These are phyloP conservation scores for Cynanchum wilfordii DNA, from an alignment of 257 asterid species.

Conservation along the genomic window DNA sequence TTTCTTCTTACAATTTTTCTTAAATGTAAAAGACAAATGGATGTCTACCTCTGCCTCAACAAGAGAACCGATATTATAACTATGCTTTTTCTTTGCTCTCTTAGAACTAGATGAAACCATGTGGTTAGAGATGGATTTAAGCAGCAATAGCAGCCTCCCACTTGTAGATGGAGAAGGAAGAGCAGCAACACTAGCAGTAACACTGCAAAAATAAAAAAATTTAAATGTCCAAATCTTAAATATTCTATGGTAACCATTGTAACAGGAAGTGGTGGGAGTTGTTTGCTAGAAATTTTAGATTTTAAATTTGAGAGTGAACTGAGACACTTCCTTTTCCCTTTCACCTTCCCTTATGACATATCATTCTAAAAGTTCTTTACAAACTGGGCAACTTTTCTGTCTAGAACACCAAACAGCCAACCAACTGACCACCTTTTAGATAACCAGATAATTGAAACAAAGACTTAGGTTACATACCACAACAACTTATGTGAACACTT, in stretches of 20 bases:
- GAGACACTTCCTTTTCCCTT: background rate
- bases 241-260: background rate
- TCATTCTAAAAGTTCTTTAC: too few species aligned
- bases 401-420: background rate
- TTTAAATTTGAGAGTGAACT: background rate
- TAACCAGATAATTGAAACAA: background rate
- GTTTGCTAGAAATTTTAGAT: background rate
- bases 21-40: background rate
- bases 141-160: constrained; percentile 77
- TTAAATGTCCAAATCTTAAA: background rate
- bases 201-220: constrained; percentile 39
- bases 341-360: background rate
- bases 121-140: constrained; percentile 50
- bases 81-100: constrained; percentile 64
- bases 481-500: background rate
- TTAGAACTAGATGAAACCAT: constrained; percentile 61
- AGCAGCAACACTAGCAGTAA: constrained; percentile 63
- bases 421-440: background rate
- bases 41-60: constrained; percentile 73
- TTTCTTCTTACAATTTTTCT: constrained; percentile 3
- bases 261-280: background rate
- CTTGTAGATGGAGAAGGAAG: constrained; percentile 65
- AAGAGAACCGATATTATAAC: constrained; percentile 64
- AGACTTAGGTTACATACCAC: background rate
- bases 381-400: background rate